A percentile compares a stretch with the other conserved stretches of the same genome.
Conservation (phyloP, 2,329 filamentous ascomycete genomes). For the Cladosporium sp. region DNA sequence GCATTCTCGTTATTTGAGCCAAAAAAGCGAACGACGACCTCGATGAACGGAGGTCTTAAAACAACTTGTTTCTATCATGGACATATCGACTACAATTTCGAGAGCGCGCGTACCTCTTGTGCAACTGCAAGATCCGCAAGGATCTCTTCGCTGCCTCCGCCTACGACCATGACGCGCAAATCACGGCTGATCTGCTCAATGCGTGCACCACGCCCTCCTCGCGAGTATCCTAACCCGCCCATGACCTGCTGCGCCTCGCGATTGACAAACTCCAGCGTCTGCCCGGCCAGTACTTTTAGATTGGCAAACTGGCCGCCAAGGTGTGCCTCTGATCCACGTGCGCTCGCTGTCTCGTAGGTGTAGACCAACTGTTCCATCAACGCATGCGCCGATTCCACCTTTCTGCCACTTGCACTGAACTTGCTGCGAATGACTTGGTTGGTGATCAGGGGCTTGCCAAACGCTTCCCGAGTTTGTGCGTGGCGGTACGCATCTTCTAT, state of each 20-base stretch:
- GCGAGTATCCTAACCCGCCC: constrained; percentile 51
- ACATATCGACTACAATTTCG: neutral
- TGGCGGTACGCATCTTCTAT: constrained; percentile 11
- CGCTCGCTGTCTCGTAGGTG: constrained; percentile 1
- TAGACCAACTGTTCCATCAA: constrained; percentile 21
- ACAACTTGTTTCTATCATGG: neutral
- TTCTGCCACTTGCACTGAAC: constrained; percentile 13
- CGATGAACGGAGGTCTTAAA: neutral
- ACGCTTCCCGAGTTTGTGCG: constrained; percentile 21
- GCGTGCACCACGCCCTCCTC: constrained; percentile 47
- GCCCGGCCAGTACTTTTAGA: constrained; percentile 50
- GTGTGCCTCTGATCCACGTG: constrained; percentile 24
- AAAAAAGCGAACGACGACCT: neutral
- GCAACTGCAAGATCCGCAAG: constrained; percentile 22
- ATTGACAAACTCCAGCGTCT: constrained; percentile 50
- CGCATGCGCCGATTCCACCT: constrained; percentile 21
- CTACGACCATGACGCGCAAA: constrained; percentile 43
- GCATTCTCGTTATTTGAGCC: no score
- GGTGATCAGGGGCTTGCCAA: constrained; percentile 22
- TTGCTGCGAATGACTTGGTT: constrained; percentile 23
- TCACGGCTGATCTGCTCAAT: constrained; percentile 54
- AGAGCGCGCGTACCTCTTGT: constrained; percentile 17
- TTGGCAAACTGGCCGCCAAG: constrained; percentile 50
- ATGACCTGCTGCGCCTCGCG: constrained; percentile 55
- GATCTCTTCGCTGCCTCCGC: constrained; percentile 27